phyloP scores from a whole-genome alignment of 2,329 filamentous ascomycete species.

The Harringtonia lauricola region DNA sequence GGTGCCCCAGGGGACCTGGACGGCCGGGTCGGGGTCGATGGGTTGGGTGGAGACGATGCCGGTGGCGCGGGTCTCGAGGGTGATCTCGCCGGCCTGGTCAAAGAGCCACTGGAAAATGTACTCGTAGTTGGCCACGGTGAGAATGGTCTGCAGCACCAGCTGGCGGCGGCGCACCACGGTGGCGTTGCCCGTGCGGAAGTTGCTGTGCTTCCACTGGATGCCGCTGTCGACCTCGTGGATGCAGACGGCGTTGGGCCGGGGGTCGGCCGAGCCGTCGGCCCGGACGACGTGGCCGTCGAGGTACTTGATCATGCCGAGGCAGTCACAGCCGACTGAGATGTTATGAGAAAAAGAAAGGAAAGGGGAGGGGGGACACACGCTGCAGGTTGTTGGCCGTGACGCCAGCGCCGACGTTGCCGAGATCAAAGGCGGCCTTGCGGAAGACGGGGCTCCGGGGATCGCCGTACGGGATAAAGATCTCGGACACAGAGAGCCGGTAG shows the following conservation, averaged over 20 bases:
- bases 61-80: slow-evolving; percentile 51
- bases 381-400: slow-evolving; percentile 55
- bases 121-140: slow-evolving; percentile 61
- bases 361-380: too few relatives aligned
- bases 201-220: slow-evolving; percentile 60
- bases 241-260: slow-evolving; percentile 45
- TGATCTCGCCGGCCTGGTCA: slow-evolving; percentile 49
- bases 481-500: slow-evolving; percentile 55
- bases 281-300: slow-evolving; percentile 46
- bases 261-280: slow-evolving; percentile 37
- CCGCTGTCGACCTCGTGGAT: slow-evolving; percentile 61
- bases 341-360: too few relatives aligned
- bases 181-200: slow-evolving; percentile 39
- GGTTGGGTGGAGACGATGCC: slow-evolving; percentile 53
- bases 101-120: slow-evolving; percentile 44
- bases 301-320: slow-evolving; percentile 54
- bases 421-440: slow-evolving; percentile 61
- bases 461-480: slow-evolving; percentile 56
- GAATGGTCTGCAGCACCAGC: slow-evolving; percentile 56
- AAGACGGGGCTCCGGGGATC: slow-evolving; percentile 56
- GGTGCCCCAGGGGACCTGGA: slow-evolving; percentile 34
- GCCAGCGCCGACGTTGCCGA: slow-evolving; percentile 59
- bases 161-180: slow-evolving; percentile 35
- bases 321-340: slow-evolving; percentile 64
- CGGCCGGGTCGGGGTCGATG: slow-evolving; percentile 29